These are phyloP conservation scores for Gamsiella multidivaricata DNA, from an alignment of 192 early-diverging fungal genomes.

Conservation along the genomic window DNA sequence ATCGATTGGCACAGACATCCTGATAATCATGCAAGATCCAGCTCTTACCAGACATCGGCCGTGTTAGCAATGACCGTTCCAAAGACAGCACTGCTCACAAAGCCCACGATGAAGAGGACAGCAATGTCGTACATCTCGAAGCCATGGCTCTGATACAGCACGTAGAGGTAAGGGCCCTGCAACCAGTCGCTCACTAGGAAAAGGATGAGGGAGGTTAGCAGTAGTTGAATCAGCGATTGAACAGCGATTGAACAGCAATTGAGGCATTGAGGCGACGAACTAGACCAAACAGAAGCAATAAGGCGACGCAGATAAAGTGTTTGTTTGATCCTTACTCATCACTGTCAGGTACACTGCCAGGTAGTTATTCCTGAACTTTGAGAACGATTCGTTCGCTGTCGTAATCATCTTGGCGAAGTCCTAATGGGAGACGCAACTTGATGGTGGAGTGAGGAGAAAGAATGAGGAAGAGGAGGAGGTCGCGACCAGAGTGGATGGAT, in stretches of 20 bases:
- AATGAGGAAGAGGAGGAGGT: not conserved
- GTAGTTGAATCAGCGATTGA: not conserved
- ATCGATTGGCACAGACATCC: too few species aligned
- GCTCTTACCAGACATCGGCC: slow-evolving; percentile 72
- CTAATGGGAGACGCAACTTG: not conserved
- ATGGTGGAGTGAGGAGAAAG: not conserved
- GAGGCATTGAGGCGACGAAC: too few species aligned
- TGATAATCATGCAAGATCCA: too few species aligned
- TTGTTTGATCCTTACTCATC: slow-evolving; percentile 59
- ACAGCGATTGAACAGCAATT: too few species aligned
- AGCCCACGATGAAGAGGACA: slow-evolving; percentile 77
- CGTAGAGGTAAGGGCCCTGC: slow-evolving; percentile 75
- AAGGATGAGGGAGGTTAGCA: not conserved
- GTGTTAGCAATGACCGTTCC: slow-evolving; percentile 77
- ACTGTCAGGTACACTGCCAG: slow-evolving; percentile 63
- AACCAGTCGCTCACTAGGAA: slow-evolving; percentile 62
- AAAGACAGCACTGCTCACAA: slow-evolving; percentile 75
- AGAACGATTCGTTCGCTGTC: slow-evolving; percentile 43
- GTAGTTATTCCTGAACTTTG: slow-evolving; percentile 62
- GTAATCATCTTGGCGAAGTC: slow-evolving; percentile 13
- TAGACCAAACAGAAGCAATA: too few species aligned
- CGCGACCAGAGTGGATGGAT: not conserved
- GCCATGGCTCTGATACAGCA: slow-evolving; percentile 70
- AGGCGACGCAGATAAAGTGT: too few species aligned
- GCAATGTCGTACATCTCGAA: slow-evolving; percentile 70